phyloP scores from a whole-genome alignment of 148 eudicot species.

The Tetragonia tetragonoides region DNA sequence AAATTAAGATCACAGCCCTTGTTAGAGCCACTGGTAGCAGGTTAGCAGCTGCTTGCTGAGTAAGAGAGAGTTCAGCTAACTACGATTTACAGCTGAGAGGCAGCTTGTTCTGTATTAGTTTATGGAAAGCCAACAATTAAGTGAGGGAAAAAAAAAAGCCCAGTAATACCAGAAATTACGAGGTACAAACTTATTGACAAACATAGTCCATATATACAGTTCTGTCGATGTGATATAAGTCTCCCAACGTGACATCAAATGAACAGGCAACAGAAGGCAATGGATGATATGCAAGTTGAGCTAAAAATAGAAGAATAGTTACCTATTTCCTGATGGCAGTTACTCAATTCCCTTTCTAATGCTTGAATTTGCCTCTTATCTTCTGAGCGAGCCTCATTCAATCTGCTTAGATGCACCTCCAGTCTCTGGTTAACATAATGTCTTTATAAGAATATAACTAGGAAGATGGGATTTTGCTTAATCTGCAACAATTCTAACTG shows the following conservation, averaged over 20 bases:
- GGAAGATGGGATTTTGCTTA: neutral
- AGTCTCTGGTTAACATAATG: slow-evolving; percentile 48
- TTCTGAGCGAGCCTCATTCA: slow-evolving; percentile 48
- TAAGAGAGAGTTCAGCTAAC: no score
- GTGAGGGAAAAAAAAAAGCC: no score
- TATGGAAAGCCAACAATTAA: no score
- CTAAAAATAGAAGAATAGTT: slow-evolving; percentile 9
- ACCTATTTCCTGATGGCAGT: slow-evolving; percentile 78
- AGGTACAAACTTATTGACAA: neutral
- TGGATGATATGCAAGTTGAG: neutral
- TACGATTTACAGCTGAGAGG: no score
- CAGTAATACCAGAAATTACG: neutral
- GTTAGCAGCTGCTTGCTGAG: no score
- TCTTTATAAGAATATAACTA: slow-evolving; percentile 5
- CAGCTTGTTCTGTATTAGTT: no score
- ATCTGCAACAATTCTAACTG: neutral
- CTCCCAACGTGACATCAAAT: neutral
- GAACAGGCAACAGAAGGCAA: neutral
- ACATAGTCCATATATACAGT: neutral
- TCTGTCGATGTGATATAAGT: neutral
- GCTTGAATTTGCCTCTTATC: slow-evolving; percentile 56
- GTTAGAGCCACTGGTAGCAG: no score
- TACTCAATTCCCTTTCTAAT: slow-evolving; percentile 62
- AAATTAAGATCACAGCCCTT: no score
- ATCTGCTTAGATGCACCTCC: slow-evolving; percentile 56